A percentile compares a stretch with the other conserved stretches of the same genome.
These are phyloP conservation scores for Leishmania guyanensis DNA, from an alignment of 208 protist species.

Conservation along the genomic window DNA sequence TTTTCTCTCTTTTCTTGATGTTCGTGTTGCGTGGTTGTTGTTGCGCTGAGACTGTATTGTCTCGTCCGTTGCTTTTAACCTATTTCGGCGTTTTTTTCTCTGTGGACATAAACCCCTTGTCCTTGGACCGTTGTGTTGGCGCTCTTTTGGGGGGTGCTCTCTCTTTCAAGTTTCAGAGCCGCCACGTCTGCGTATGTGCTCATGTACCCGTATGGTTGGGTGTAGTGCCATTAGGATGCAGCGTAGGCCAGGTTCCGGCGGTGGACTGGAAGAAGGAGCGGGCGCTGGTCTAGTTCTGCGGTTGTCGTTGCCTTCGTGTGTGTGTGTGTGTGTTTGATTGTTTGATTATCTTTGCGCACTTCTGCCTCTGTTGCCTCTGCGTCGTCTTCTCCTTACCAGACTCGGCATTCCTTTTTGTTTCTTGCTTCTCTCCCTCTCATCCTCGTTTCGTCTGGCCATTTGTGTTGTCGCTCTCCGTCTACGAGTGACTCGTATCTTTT, in stretches of 20 bases:
- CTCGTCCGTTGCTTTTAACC: not conserved
- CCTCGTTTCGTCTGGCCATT: not conserved
- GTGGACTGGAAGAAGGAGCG: not conserved
- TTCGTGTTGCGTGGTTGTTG: not conserved
- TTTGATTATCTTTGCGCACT: not conserved
- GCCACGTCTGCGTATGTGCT: not conserved
- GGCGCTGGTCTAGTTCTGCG: not conserved
- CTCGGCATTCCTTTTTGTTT: not conserved
- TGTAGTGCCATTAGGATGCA: not conserved
- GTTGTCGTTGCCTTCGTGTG: not conserved
- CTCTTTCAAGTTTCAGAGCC: not conserved
- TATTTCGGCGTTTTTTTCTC: not conserved
- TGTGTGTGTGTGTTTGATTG: not conserved
- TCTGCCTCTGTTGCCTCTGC: conserved; percentile 5
- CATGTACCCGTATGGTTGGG: not conserved
- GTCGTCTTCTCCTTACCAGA: conserved; percentile 9
- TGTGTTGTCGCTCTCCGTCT: not conserved
- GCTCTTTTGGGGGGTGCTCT: not conserved
- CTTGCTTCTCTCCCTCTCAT: not conserved
- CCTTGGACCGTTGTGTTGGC: not conserved
- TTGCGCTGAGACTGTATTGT: not conserved
- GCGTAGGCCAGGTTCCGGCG: not conserved
- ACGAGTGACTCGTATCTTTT: not conserved
- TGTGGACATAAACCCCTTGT: not conserved
- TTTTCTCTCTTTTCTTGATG: not conserved